Conservation (phyloP, 345 rosid genomes). For the Lagerstroemia speciosa region DNA sequence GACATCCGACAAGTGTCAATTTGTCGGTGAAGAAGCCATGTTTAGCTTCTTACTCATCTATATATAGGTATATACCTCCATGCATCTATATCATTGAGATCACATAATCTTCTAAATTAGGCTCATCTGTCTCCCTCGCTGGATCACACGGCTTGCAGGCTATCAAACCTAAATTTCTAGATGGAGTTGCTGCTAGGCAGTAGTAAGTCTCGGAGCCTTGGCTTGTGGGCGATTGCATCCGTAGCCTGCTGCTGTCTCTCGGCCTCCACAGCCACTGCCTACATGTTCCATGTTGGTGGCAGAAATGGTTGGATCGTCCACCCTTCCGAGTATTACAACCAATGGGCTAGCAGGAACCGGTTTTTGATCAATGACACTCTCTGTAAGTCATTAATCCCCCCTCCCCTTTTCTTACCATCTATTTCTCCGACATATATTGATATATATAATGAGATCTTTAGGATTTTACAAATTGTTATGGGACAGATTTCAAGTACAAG, state of each 20-base stretch:
- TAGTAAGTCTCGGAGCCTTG: neutral
- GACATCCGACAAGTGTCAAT: neutral
- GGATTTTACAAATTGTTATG: slow-evolving; percentile 18
- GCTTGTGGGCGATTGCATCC: neutral
- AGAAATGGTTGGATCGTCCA: slow-evolving; percentile 12
- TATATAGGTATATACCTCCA: neutral
- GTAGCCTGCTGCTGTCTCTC: neutral
- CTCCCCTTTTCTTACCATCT: slow-evolving; percentile 15
- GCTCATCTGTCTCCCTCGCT: neutral
- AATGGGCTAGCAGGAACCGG: slow-evolving; percentile 12
- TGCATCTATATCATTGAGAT: neutral
- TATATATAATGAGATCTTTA: neutral
- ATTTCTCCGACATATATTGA: slow-evolving; percentile 31
- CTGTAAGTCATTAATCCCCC: slow-evolving; percentile 2
- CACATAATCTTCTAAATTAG: neutral
- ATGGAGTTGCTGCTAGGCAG: neutral
- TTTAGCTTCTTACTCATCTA: neutral
- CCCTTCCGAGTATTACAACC: slow-evolving; percentile 10
- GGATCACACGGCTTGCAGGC: too few species aligned
- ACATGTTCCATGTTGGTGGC: slow-evolving; percentile 3
- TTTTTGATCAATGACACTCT: slow-evolving; percentile 12
- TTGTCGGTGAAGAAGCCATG: neutral
- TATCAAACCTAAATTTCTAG: too few species aligned
- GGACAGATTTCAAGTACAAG: slow-evolving; percentile 12
- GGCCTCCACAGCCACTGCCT: neutral